These are phyloP conservation scores for Cercis canadensis DNA, from an alignment of 306 rosid genomes.

Conservation along the genomic window DNA sequence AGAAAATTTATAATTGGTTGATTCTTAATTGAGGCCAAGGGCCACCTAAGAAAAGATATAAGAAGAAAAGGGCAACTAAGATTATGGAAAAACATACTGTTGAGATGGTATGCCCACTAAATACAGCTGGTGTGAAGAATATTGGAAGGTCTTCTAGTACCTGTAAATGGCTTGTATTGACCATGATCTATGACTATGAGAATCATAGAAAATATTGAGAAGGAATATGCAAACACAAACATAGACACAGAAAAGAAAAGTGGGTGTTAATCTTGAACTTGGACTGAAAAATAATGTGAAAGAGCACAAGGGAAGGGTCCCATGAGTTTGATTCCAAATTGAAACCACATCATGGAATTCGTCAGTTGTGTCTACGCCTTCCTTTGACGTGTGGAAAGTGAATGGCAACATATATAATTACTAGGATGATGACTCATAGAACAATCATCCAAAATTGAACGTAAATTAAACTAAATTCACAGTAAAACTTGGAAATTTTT, in stretches of 20 bases:
- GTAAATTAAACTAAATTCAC: slow-evolving; percentile 30
- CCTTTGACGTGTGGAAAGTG: slow-evolving; percentile 41
- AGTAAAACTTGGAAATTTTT: slow-evolving; percentile 34
- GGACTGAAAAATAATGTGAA: slow-evolving; percentile 34
- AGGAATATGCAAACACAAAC: slow-evolving; percentile 4
- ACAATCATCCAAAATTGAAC: slow-evolving; percentile 35
- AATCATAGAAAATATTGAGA: slow-evolving; percentile 26
- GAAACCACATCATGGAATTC: slow-evolving; percentile 40
- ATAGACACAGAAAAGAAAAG: no score
- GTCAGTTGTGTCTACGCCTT: slow-evolving; percentile 4
- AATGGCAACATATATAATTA: slow-evolving; percentile 29
- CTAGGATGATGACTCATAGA: slow-evolving; percentile 25
- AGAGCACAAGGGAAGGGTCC: slow-evolving; percentile 22
- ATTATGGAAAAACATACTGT: no score
- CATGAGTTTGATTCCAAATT: slow-evolving; percentile 42
- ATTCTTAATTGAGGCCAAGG: no score
- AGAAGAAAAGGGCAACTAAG: no score
- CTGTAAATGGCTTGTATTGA: slow-evolving; percentile 11
- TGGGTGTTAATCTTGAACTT: slow-evolving; percentile 31
- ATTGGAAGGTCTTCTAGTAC: slow-evolving; percentile 26
- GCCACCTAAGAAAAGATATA: no score
- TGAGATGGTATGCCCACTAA: no score
- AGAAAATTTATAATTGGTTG: no score
- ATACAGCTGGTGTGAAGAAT: slow-evolving; percentile 15
- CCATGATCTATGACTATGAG: slow-evolving; percentile 1